These are phyloP conservation scores for Trypanosoma scelopori DNA, from an alignment of 208 protist genomes.

Conservation along the genomic window DNA sequence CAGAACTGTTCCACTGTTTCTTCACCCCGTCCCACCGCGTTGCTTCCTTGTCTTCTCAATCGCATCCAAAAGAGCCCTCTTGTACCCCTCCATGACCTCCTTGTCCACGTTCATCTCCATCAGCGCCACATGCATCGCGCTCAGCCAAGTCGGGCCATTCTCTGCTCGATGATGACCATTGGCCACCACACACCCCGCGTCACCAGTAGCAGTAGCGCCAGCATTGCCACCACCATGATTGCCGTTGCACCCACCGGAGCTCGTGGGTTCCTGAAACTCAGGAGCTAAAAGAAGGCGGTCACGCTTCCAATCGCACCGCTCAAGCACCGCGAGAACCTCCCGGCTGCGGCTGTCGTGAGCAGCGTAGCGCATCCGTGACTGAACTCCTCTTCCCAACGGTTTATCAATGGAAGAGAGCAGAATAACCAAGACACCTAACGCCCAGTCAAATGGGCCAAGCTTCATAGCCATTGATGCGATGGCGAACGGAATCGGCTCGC, in stretches of 20 bases:
- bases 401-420: constrained; percentile 36
- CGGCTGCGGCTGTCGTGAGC: constrained; percentile 27
- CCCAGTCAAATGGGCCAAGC: constrained; percentile 71
- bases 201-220: constrained; percentile 1
- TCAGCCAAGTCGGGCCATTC: constrained; percentile 40
- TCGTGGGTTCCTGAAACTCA: constrained; percentile 27
- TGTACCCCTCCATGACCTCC: constrained; percentile 34
- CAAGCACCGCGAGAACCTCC: constrained; percentile 51
- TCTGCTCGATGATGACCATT: constrained; percentile 25
- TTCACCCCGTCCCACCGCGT: constrained; percentile 25
- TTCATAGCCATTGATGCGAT: constrained; percentile 57
- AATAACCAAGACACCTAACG: constrained; percentile 63
- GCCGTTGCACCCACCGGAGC: constrained; percentile 9
- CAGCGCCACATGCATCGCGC: constrained; percentile 70
- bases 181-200: neutral
- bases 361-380: constrained; percentile 41
- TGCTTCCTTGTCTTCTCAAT: constrained; percentile 31
- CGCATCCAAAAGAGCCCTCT: constrained; percentile 35
- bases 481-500: constrained; percentile 41
- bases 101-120: constrained; percentile 64
- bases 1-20: too few relatives aligned
- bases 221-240: constrained; percentile 10
- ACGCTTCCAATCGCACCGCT: constrained; percentile 64
- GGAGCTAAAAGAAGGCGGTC: constrained; percentile 48
- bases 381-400: constrained; percentile 28